phyloP scores from a whole-genome alignment of 2,329 filamentous ascomycete species.

The Chaetomiaceae sp. region DNA sequence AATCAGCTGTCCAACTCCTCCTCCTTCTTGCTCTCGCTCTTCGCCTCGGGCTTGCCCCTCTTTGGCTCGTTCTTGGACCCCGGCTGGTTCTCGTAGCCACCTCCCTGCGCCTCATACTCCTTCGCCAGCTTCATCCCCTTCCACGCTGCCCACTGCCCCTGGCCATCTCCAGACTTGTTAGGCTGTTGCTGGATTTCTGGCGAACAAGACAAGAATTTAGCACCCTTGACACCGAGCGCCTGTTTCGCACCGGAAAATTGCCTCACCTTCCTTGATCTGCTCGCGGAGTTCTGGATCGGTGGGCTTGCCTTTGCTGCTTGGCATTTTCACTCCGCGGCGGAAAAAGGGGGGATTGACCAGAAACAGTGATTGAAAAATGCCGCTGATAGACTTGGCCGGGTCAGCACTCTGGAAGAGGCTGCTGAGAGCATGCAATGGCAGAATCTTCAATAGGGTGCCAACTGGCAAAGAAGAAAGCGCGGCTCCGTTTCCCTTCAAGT shows the following conservation, averaged over 20 bases:
- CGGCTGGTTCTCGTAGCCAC: constrained; percentile 38
- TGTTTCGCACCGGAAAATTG: background rate
- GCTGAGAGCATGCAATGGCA: too few relatives aligned
- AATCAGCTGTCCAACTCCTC: background rate
- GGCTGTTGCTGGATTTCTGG: constrained; percentile 40
- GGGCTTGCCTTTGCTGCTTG: constrained; percentile 38
- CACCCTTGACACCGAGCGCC: background rate
- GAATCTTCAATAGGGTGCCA: too few relatives aligned
- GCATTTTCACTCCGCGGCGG: too few relatives aligned
- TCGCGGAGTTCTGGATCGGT: constrained; percentile 39
- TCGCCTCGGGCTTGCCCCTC: constrained; percentile 28
- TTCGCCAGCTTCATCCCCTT: constrained; percentile 39
- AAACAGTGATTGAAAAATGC: too few relatives aligned
- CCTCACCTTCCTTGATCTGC: constrained; percentile 36
- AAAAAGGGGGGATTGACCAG: too few relatives aligned
- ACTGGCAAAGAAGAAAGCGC: too few relatives aligned
- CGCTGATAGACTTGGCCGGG: too few relatives aligned
- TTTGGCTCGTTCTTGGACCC: constrained; percentile 38
- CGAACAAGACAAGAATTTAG: background rate
- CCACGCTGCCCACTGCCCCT: constrained; percentile 38
- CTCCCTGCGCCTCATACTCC: constrained; percentile 40
- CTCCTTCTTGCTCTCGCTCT: constrained; percentile 23
- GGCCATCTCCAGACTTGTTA: constrained; percentile 38
- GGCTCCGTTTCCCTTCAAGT: too few relatives aligned
- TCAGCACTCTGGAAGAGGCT: too few relatives aligned